A percentile compares a stretch with the other conserved stretches of the same genome.
phyloP scores from a whole-genome alignment of 148 eudicot genomes.

The Rhododendron henanense region DNA sequence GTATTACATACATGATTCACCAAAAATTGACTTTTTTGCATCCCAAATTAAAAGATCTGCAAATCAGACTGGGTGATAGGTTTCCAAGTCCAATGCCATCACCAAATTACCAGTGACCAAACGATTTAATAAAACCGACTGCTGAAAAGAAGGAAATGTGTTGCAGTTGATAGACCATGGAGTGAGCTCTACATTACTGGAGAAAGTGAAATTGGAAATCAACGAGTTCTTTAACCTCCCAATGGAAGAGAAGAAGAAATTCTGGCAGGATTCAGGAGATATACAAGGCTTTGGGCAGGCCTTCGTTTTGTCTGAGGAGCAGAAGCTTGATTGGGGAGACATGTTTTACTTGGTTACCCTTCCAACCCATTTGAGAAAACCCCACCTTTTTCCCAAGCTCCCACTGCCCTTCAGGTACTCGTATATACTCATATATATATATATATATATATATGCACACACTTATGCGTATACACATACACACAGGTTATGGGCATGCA shows the following conservation, averaged over 20 bases:
- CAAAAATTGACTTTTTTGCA: not conserved
- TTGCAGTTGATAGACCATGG: slow-evolving; percentile 31
- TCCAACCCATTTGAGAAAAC: slow-evolving; percentile 18
- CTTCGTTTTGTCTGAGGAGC: slow-evolving; percentile 34
- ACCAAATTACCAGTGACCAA: not conserved
- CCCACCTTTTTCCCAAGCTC: slow-evolving; percentile 4
- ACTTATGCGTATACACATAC: not conserved
- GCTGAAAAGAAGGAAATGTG: not conserved
- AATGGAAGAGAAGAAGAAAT: slow-evolving; percentile 28
- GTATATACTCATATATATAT: not conserved
- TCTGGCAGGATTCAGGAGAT: slow-evolving; percentile 22
- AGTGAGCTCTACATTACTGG: slow-evolving; percentile 18
- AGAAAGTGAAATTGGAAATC: slow-evolving; percentile 22
- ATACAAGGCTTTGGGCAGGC: slow-evolving; percentile 33
- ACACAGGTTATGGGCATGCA: not conserved
- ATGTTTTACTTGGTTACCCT: slow-evolving; percentile 18
- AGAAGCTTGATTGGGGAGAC: slow-evolving; percentile 42
- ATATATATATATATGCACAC: not conserved
- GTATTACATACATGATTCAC: not conserved
- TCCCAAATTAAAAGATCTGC: not conserved
- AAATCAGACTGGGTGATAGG: not conserved
- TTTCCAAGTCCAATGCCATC: not conserved
- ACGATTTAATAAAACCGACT: not conserved
- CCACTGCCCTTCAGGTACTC: slow-evolving; percentile 4
- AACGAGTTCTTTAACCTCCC: slow-evolving; percentile 7